Percentiles rank a stretch among this genome's conserved stretches.
Conservation (phyloP, 1,284 basidiomycete species). For the Hypsizygus ulmarius region DNA sequence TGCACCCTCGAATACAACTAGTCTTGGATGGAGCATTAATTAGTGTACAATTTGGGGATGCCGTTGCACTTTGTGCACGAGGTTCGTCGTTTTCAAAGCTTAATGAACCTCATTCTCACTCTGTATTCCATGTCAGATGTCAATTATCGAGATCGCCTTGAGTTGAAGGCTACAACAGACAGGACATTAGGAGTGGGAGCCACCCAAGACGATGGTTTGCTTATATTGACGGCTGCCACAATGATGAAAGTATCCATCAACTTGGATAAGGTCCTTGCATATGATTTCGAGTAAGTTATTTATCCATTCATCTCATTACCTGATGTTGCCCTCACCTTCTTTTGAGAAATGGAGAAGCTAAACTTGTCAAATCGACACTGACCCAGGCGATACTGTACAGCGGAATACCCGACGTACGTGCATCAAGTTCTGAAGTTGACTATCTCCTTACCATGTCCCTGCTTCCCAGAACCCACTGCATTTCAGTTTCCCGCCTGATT, state of each 20-base stretch:
- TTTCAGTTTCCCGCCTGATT: conserved; percentile 78
- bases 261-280: conserved; percentile 50
- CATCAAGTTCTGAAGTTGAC: conserved; percentile 11
- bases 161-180: conserved; percentile 64
- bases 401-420: conserved; percentile 55
- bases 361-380: conserved; percentile 79
- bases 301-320: neutral
- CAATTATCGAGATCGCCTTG: conserved; percentile 67
- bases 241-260: conserved; percentile 68
- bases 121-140: conserved; percentile 45
- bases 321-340: neutral
- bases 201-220: conserved; percentile 45
- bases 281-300: conserved; percentile 18
- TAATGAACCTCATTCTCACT: neutral
- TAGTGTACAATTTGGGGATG: conserved; percentile 72
- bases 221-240: conserved; percentile 63
- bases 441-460: conserved; percentile 9
- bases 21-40: conserved; percentile 55
- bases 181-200: conserved; percentile 70
- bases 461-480: conserved; percentile 71
- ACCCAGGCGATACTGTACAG: conserved; percentile 87
- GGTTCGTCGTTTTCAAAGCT: conserved; percentile 36
- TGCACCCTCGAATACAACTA: conserved; percentile 65
- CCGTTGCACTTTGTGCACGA: conserved; percentile 67
- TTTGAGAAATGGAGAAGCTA: conserved; percentile 56